A percentile compares a stretch with the other conserved stretches of the same genome.
These are phyloP conservation scores for Trichoderma polysporum DNA, from an alignment of 2,329 filamentous ascomycete genomes.

Conservation along the genomic window DNA sequence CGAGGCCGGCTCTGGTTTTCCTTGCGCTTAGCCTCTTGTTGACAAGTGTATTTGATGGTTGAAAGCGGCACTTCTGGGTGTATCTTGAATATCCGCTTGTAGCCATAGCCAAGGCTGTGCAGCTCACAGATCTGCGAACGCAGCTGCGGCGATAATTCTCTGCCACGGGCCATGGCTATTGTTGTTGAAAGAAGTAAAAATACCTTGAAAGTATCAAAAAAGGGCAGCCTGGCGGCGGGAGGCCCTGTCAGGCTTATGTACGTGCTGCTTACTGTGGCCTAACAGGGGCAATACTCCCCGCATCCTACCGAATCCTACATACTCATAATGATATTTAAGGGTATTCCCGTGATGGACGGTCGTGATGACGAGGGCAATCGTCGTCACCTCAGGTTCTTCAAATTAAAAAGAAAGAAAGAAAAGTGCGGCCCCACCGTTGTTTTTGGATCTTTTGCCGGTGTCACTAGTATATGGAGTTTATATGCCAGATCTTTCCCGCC, in stretches of 20 bases:
- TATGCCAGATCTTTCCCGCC: background rate
- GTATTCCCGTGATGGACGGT: background rate
- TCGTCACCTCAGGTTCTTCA: background rate
- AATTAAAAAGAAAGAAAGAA: background rate
- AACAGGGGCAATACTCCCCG: background rate
- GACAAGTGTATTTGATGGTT: background rate
- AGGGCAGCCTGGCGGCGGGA: background rate
- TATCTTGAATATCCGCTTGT: background rate
- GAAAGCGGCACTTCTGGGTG: background rate
- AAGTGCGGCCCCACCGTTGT: background rate
- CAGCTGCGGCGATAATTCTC: background rate
- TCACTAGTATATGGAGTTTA: background rate
- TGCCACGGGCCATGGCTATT: conserved; percentile 35
- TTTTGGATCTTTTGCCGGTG: background rate
- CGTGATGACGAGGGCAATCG: background rate
- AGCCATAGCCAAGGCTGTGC: background rate
- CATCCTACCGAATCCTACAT: background rate
- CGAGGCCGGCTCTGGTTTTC: background rate
- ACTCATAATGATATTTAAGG: too few relatives aligned
- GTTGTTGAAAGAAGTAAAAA: background rate
- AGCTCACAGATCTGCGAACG: background rate
- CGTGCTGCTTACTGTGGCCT: background rate
- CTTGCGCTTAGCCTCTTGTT: background rate
- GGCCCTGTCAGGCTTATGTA: background rate
- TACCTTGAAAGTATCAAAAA: background rate